These are phyloP conservation scores for Xylaria arbuscula DNA, from an alignment of 2,329 filamentous ascomycete genomes.

Conservation along the genomic window DNA sequence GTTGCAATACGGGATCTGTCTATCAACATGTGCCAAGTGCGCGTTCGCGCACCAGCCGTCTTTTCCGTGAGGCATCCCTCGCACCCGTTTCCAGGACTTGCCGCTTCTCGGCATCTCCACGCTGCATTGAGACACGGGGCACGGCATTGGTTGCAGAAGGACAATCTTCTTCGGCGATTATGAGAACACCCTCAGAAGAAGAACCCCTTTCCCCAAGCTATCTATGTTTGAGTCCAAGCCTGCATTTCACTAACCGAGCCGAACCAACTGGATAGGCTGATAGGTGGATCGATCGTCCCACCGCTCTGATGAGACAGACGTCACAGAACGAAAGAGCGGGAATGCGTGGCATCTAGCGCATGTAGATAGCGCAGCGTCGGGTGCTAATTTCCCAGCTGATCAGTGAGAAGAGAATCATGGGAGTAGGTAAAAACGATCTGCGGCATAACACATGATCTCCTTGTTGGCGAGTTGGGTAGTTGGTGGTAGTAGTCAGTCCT, in stretches of 20 bases:
- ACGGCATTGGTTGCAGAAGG: constrained; percentile 20
- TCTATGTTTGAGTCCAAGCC: constrained; percentile 7
- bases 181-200: no score
- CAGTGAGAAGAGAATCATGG: constrained; percentile 14
- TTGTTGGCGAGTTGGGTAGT: background rate
- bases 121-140: constrained; percentile 29
- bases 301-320: constrained; percentile 27
- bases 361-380: constrained; percentile 3
- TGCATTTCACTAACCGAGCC: background rate
- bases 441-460: constrained; percentile 9
- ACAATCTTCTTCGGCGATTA: constrained; percentile 2
- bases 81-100: constrained; percentile 1
- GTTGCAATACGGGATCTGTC: background rate
- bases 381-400: constrained; percentile 20
- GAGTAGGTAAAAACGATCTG: constrained; percentile 6
- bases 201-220: constrained; percentile 1
- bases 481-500: background rate
- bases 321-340: constrained; percentile 12
- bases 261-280: constrained; percentile 7
- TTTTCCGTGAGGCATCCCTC: constrained; percentile 17
- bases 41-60: constrained; percentile 9
- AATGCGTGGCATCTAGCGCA: constrained; percentile 20
- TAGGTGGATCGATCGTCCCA: constrained; percentile 5
- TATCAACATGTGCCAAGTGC: background rate
- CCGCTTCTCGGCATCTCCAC: constrained; percentile 24